These are phyloP conservation scores for Agapanthus africanus DNA, from an alignment of 106 monocot genomes.

Conservation along the genomic window DNA sequence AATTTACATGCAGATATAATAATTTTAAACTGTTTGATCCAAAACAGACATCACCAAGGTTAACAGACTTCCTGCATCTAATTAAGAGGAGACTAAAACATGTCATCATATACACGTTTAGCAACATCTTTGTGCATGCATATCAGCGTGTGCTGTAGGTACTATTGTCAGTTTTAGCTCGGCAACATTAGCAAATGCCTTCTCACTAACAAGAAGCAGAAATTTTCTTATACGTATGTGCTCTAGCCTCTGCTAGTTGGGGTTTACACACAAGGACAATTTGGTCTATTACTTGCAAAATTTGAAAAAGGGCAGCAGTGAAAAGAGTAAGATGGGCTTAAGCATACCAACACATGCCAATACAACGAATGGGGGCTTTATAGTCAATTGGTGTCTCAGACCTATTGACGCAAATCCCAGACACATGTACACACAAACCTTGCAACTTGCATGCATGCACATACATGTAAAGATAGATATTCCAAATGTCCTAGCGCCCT, in stretches of 20 bases:
- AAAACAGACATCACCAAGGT: not conserved
- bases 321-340: not conserved
- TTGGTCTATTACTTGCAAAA: not conserved
- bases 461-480: not conserved
- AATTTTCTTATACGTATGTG: not conserved
- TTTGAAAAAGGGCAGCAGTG: not conserved
- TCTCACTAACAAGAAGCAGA: not conserved
- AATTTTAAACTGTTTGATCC: not conserved
- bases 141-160: not conserved
- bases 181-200: not conserved
- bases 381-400: not conserved
- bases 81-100: not conserved
- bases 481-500: not conserved
- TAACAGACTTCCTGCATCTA: not conserved
- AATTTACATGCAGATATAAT: no score
- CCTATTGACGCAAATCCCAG: not conserved
- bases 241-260: not conserved
- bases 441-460: constrained; percentile 11
- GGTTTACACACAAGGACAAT: not conserved
- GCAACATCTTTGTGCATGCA: not conserved
- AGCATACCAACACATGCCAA: not conserved
- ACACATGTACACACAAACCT: not conserved
- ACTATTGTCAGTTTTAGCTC: not conserved
- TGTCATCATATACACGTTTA: not conserved
- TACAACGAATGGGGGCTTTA: not conserved